Conservation (phyloP, 768 basidiomycete species). For the Neoboletus subvelutipes region DNA sequence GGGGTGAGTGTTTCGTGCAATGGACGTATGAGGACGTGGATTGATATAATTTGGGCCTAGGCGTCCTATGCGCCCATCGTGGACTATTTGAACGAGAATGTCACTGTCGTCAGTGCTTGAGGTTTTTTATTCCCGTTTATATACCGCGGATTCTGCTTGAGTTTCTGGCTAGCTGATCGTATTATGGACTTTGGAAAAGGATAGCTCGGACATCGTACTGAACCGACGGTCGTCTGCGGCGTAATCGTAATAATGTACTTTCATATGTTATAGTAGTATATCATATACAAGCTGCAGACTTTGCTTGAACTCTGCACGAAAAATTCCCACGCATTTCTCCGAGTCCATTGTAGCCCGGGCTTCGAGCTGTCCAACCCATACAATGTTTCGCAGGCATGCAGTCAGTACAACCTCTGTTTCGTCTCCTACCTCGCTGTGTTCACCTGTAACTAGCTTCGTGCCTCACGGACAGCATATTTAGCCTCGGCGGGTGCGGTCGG, state of each 20-base stretch:
- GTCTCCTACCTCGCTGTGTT: neutral
- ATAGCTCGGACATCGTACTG: neutral
- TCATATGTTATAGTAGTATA: neutral
- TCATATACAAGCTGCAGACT: neutral
- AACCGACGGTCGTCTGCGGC: neutral
- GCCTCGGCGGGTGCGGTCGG: conserved; percentile 19
- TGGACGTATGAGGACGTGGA: neutral
- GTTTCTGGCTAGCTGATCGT: neutral
- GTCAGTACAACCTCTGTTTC: conserved; percentile 12
- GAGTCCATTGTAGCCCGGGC: neutral
- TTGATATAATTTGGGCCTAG: conserved; percentile 11
- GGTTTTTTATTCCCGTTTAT: neutral
- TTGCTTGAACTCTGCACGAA: neutral
- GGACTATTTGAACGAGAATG: conserved; percentile 24
- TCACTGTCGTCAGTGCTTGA: conserved; percentile 9
- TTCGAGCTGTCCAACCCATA: neutral
- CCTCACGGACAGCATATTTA: conserved; percentile 24
- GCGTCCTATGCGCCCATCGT: conserved; percentile 9
- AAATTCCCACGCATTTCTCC: conserved; percentile 22
- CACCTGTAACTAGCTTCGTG: conserved; percentile 19
- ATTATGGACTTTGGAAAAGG: neutral
- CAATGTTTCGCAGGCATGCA: conserved; percentile 28
- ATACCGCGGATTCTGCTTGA: neutral
- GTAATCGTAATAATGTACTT: conserved; percentile 5
- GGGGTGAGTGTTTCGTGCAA: conserved; percentile 34